Evolutionary conservation across 1,139 yeast species (phyloP), one percentile per base, ranked within the genome.

Genomic region (Saccharomycopsis hybrid): DNA sequence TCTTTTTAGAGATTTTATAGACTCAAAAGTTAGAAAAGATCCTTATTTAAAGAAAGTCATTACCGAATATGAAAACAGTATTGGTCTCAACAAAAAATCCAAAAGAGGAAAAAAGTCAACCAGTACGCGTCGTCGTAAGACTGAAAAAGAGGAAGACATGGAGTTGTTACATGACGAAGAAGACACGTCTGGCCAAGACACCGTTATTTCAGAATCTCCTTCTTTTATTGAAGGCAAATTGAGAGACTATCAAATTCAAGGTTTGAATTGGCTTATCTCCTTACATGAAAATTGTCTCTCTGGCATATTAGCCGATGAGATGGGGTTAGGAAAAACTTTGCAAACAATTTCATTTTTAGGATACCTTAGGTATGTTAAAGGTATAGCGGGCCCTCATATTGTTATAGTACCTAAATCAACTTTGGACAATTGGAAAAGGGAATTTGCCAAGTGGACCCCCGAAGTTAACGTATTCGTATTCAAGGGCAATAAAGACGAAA

Each of bases 331-430:
- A 53, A 92, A 92, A 64, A 92, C 97, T 1, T 72, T 92, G 53
- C 98, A 92, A 65, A 88, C 97, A 0, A 88, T 92, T 54, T 78
- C 97, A 2, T 90, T 92, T 60, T 69, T 92, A 50, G 97, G 96
- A 0, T 89, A 87, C 63, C 71, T 92, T 53, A 73, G 97, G 57
- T 87, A 86, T 60, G 73, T 83, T 53, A 81, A 81, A 57, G 77
- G 80, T 44, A 77, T 86, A 11, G 81, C 80, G 52, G 98, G 98
- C 0, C 98, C 98, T 0, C 90, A 85, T 62, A 77, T 92, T 47
- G 83, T 92, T 29, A 85, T 90, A 58, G 97, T 90, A 0, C 98
- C 98, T 3, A 92, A 92, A 64, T 87, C 96, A 0, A 92, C 98
- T 0, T 70, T 92, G 53, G 96, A 92, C 64, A 92, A 92, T 65